Evolutionary conservation across 805 yeast species (phyloP).

Genomic region (Priceomyces fermenticarens): DNA sequence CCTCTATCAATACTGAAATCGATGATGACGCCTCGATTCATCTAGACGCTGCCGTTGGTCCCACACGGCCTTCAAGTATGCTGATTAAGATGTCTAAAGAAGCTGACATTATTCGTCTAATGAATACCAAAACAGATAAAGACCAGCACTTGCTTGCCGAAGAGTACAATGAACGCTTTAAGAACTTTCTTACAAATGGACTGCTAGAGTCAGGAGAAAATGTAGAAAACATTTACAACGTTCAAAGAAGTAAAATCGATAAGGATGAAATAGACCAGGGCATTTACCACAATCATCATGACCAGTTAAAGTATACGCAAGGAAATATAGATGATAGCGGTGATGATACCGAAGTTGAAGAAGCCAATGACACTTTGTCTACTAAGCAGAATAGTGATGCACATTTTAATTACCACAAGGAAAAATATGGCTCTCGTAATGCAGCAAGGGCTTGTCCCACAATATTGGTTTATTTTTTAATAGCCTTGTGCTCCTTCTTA

Average conservation of each 20-base stretch:
- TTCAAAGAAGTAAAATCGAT: not conserved
- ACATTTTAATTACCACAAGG: too few relatives aligned
- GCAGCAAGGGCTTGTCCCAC: too few relatives aligned
- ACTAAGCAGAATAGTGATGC: too few relatives aligned
- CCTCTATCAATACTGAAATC: slow-evolving; percentile 34
- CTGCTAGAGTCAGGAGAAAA: slow-evolving; percentile 6
- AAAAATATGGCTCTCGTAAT: too few relatives aligned
- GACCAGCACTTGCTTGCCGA: slow-evolving; percentile 7
- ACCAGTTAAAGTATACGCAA: slow-evolving; percentile 1
- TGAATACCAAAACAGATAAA: slow-evolving; percentile 12
- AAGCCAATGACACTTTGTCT: slow-evolving; percentile 2
- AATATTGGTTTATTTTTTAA: too few relatives aligned
- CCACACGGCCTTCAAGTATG: slow-evolving; percentile 25
- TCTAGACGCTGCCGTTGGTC: slow-evolving; percentile 34
- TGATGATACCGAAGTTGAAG: slow-evolving; percentile 2
- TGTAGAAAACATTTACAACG: slow-evolving; percentile 6
- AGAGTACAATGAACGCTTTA: slow-evolving; percentile 16
- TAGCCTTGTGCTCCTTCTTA: too few relatives aligned
- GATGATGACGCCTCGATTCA: slow-evolving; percentile 44
- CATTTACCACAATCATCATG: slow-evolving; percentile 13
- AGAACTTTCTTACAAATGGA: slow-evolving; percentile 12
- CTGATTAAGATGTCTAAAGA: slow-evolving; percentile 8
- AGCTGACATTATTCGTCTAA: slow-evolving; percentile 16
- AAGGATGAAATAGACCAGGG: slow-evolving; percentile 9
- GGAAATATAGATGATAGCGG: slow-evolving; percentile 3